These are phyloP conservation scores for Voacanga thouarsii DNA, from an alignment of 257 asterid genomes.

Conservation along the genomic window DNA sequence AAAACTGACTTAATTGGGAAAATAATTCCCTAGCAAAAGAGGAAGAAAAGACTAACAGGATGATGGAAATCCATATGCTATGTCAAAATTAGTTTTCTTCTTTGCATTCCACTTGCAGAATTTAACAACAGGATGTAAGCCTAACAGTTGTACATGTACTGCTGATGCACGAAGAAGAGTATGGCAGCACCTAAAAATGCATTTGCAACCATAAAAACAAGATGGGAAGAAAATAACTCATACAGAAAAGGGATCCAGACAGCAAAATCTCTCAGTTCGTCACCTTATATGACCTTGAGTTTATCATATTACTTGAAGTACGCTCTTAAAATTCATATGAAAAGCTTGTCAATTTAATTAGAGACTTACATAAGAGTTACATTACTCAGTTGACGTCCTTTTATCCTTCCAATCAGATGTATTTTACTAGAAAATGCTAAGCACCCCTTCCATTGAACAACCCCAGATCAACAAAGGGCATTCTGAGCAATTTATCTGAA, in stretches of 20 bases:
- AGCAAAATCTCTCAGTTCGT: neutral
- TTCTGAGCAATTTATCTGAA: neutral
- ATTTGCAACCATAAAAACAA: too few relatives aligned
- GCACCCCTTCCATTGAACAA: neutral
- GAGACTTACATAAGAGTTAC: neutral
- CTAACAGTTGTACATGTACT: neutral
- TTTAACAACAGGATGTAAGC: neutral
- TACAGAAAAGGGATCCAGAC: neutral
- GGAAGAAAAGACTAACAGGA: neutral
- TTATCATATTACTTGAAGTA: neutral
- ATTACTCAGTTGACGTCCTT: neutral
- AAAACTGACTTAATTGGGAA: neutral
- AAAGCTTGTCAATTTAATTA: neutral
- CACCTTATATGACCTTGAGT: neutral
- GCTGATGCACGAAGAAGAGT: neutral
- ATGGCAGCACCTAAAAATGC: neutral
- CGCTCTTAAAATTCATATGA: neutral
- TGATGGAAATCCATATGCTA: neutral
- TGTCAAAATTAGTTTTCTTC: too few relatives aligned
- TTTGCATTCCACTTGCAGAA: neutral
- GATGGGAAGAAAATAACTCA: neutral
- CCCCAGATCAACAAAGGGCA: neutral
- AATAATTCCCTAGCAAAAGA: neutral
- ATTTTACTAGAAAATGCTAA: neutral
- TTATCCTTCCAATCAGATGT: neutral